These are phyloP conservation scores for Westerdykella aurantiaca DNA, from an alignment of 2,329 filamentous ascomycete genomes.

Conservation along the genomic window DNA sequence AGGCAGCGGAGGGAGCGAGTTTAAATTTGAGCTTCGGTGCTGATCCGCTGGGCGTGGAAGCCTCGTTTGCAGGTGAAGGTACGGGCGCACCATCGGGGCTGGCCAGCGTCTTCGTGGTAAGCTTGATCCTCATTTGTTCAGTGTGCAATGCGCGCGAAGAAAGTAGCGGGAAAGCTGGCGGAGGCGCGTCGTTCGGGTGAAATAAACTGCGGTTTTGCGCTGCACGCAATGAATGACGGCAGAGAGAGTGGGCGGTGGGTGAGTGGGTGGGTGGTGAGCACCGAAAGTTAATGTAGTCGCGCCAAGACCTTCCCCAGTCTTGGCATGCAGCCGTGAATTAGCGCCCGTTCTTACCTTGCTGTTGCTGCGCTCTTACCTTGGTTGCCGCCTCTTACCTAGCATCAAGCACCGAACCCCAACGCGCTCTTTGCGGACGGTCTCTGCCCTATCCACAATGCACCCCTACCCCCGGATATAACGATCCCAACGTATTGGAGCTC, in stretches of 20 bases:
- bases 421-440: too few relatives aligned
- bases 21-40: constrained; percentile 32
- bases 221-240: too few relatives aligned
- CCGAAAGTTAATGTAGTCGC: too few relatives aligned
- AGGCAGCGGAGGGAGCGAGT: constrained; percentile 12
- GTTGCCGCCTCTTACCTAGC: not conserved
- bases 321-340: not conserved
- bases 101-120: constrained; percentile 26
- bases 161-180: not conserved
- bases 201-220: too few relatives aligned
- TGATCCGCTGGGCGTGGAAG: constrained; percentile 10
- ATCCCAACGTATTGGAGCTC: constrained; percentile 10
- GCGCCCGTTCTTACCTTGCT: too few relatives aligned
- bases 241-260: too few relatives aligned
- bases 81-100: constrained; percentile 17
- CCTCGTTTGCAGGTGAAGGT: constrained; percentile 8
- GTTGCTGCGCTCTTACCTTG: not conserved
- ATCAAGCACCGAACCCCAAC: too few relatives aligned
- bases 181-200: too few relatives aligned
- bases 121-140: constrained; percentile 20
- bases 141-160: not conserved
- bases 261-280: too few relatives aligned
- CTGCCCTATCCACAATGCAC: constrained; percentile 3
- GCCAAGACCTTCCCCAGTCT: too few relatives aligned
- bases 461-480: constrained; percentile 6